Conservation (phyloP, 495 filamentous ascomycete species). For the Podospora appendiculata region DNA sequence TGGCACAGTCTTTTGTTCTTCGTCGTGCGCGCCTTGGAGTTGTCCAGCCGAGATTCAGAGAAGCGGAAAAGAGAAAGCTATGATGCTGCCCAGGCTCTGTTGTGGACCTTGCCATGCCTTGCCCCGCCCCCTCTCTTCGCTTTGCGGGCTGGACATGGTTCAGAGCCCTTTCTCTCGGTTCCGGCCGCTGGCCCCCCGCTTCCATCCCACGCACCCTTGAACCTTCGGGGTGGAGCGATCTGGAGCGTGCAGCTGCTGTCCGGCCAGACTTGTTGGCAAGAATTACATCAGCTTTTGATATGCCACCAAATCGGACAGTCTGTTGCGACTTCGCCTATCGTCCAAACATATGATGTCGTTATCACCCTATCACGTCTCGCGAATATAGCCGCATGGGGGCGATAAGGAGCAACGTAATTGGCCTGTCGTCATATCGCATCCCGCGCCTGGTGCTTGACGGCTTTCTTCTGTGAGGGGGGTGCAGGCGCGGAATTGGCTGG, state of each 20-base stretch:
- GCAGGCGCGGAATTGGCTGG: conserved; percentile 18
- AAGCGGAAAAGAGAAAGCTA: too few relatives aligned
- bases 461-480: conserved; percentile 10
- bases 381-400: conserved; percentile 18
- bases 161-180: neutral
- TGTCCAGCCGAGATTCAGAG: too few relatives aligned
- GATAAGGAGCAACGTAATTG: conserved; percentile 22
- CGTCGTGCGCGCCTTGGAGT: too few relatives aligned
- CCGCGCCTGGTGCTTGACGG: conserved; percentile 16
- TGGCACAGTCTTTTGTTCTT: too few relatives aligned
- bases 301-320: neutral
- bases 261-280: too few relatives aligned
- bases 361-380: conserved; percentile 11
- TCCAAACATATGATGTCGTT: neutral
- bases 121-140: neutral
- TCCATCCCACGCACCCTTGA: neutral
- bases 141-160: neutral
- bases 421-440: conserved; percentile 29
- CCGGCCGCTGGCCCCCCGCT: neutral
- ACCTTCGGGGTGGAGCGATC: too few relatives aligned
- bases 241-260: too few relatives aligned
- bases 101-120: neutral
- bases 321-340: conserved; percentile 5
- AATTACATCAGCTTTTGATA: too few relatives aligned
- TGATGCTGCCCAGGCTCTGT: neutral